Evolutionary conservation across 2,329 filamentous ascomycete species (phyloP).

Genomic region (Botrytis paeoniae): DNA sequence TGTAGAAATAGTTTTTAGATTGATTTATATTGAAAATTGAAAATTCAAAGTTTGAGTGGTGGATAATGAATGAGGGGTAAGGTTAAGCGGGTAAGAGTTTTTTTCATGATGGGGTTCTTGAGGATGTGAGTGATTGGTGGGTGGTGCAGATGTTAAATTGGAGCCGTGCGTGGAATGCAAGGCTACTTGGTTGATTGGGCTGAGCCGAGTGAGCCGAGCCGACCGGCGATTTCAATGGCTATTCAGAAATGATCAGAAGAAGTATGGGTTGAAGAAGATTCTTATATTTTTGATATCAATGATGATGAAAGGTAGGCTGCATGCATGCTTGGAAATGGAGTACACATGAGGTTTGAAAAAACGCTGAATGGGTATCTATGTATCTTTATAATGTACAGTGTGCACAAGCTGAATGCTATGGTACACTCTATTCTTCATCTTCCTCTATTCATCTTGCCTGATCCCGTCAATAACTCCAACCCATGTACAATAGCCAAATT

Average conservation of each 20-base stretch:
- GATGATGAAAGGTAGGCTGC: not conserved
- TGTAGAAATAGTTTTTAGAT: not conserved
- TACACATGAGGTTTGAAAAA: not conserved
- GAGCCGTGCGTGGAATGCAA: not conserved
- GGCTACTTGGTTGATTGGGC: not conserved
- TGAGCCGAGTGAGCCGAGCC: not conserved
- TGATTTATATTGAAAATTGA: not conserved
- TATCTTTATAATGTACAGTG: not conserved
- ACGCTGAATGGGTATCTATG: slow-evolving; percentile 3
- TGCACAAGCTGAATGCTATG: not conserved
- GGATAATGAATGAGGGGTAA: not conserved
- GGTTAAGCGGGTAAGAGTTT: not conserved
- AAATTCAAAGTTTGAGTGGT: not conserved
- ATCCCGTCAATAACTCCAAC: not conserved
- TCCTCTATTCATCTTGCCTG: not conserved
- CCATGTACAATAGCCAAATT: not conserved
- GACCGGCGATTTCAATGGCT: not conserved
- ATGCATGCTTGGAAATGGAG: not conserved
- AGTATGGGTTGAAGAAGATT: not conserved
- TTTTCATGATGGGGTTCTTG: not conserved
- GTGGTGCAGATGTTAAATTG: too few relatives aligned
- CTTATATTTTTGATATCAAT: not conserved
- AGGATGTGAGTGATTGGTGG: not conserved
- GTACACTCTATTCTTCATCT: not conserved
- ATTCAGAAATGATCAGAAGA: not conserved